Base-by-base conservation (phyloP, 192 early-diverging fungal species). In the Oehlia diaphana region DNA sequence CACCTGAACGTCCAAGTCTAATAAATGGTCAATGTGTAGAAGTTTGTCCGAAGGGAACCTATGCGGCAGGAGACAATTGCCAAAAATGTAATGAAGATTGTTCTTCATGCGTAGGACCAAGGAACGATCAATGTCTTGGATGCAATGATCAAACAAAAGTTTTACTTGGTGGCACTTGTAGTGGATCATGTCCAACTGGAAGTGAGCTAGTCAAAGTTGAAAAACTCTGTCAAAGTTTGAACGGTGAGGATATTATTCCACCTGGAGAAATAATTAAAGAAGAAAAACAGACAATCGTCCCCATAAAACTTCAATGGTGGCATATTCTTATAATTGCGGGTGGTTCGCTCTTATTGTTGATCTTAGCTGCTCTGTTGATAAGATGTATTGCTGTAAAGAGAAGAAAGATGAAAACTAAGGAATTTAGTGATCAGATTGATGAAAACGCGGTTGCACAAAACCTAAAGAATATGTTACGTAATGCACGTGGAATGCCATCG, bases 101-200 rank as follows among this genome's bases (percentile, higher is more conserved):
- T 79, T 70, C 77, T 31, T 79, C 77, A 26, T 79, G 77, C 3
- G 66, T 79, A 53, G 77, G 77, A 37, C 31, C 77, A 44, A n/a
- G 4, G 0, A 12, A 16, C 39, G 23, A 79, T 62, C 77, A 79
- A 35, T 79, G 77, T 44, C 68, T 79, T 68, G 77, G 77, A 39
- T 79, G 77, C 26, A 14, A 21, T 13, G 42, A 79, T 62, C 14
- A 33, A 61, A 35, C 65, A 13, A 79, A 68, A 28, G 31, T 79
- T 35, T 62, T 79, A 19, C 21, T 70, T 28, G 64, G 64, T 26
- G 77, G 77, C 3, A 28, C 77, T 23, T 79, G 77, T 79, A 70
- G 50, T 63, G 67, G 67, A 12, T n/a, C 66, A 79, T 79, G 77
- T 71, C 77, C 77, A 2, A 1, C 21, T n/a, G 77, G 77, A 37